Evolutionary conservation across 192 early-diverging fungal species (phyloP), one percentile per base, ranked within the genome.

Genomic region (Coemansia sp.): DNA sequence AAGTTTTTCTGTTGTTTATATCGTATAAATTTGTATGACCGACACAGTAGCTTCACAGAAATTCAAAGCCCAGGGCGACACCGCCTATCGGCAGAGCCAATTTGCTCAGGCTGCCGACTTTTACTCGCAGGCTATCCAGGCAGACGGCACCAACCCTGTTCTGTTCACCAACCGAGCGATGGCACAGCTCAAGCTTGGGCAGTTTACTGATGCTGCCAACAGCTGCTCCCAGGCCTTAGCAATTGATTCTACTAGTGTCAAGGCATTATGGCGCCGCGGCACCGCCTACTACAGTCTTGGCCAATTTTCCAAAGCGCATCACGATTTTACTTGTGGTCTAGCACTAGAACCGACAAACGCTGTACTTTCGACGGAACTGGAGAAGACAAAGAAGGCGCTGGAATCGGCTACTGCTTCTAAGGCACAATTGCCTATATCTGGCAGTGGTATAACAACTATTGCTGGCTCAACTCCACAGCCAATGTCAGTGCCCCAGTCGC

Each of bases 111-210:
- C 93, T 6, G 63, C 88, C 38, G 68, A 68, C 14, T 76, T 84
- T 50, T 94, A 93, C 79, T 77, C 85, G 6, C 77, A 80, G 35
- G 85, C 85, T 50, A 87, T 94, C 51, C 65, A 80, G 14, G 60
- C 85, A 8, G 87, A 93, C 62, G 80, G 84, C 8, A 77, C 75
- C 48, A 86, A 85, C 51, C 60, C 87, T 1, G 83, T 89, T 0
- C 74, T 84, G 12, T 74, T 77, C 23, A 83, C 91, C 21, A 95
- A 95, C 69, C 85, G 92, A 21, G 92, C 94, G 2, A 90, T 94
- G 89, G 90, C 91, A 6, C 71, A 88, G 41, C 66, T 96, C 19
- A 96, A 94, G 67, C 62, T 92, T 19, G 67, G 87, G 8, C 80
- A 77, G 82, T 91, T 83, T 45, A 12, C 45, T 7, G 48, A 57